Conservation (phyloP, 331 rosid species). For the Stylosanthes scabra region DNA sequence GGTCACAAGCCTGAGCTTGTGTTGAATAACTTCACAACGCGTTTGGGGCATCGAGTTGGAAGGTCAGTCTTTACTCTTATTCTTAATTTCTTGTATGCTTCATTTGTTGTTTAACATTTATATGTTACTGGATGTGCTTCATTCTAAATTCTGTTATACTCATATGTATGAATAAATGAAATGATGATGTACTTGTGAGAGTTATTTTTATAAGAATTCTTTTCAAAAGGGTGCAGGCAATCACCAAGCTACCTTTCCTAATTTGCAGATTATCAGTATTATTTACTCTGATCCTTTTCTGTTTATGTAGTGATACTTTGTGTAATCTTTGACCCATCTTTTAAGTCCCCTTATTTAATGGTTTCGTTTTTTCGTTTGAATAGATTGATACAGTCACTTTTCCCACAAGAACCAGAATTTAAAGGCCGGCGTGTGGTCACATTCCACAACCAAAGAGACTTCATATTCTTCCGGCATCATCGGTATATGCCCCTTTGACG, state of each 20-base stretch:
- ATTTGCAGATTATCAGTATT: slow-evolving; percentile 5
- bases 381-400: slow-evolving; percentile 85
- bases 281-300: slow-evolving; percentile 14
- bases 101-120: slow-evolving; percentile 8
- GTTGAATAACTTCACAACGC: slow-evolving; percentile 84
- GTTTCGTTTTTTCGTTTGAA: slow-evolving; percentile 1
- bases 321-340: slow-evolving; percentile 25
- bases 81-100: not conserved
- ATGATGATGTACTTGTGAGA: slow-evolving; percentile 10
- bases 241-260: slow-evolving; percentile 17
- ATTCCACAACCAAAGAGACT: slow-evolving; percentile 96
- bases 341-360: slow-evolving; percentile 8
- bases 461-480: slow-evolving; percentile 92
- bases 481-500: slow-evolving; percentile 53
- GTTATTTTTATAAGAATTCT: slow-evolving; percentile 15
- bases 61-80: slow-evolving; percentile 54
- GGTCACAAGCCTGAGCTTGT: slow-evolving; percentile 92
- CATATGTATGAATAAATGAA: slow-evolving; percentile 13
- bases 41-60: slow-evolving; percentile 89
- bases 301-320: slow-evolving; percentile 29
- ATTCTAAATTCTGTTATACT: not conserved
- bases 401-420: slow-evolving; percentile 90
- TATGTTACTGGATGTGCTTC: slow-evolving; percentile 1
- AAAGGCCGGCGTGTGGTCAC: slow-evolving; percentile 91
- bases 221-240: not conserved